A percentile compares a stretch with the other conserved stretches of the same genome.
Conservation (phyloP, 202 grass and related monocot genomes). For the Schoenoplectus triqueter region DNA sequence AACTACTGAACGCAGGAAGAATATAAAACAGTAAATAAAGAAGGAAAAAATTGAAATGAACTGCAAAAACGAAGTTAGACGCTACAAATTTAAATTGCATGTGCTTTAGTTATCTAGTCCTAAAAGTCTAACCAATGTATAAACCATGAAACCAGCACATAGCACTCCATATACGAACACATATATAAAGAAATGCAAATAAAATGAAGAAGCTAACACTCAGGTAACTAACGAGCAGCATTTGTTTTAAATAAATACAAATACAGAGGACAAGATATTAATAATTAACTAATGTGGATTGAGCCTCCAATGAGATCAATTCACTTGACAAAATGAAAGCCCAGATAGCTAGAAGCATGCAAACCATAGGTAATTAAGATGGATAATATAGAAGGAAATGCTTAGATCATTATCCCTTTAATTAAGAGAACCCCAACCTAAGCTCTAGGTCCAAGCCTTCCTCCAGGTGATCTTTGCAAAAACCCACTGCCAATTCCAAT, state of each 20-base stretch:
- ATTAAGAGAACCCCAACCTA: slow-evolving; percentile 61
- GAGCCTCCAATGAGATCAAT: slow-evolving; percentile 16
- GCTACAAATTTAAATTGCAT: background rate
- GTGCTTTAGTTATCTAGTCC: background rate
- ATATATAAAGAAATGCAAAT: background rate
- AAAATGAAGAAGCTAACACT: background rate
- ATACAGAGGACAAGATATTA: slow-evolving; percentile 18
- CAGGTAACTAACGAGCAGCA: background rate
- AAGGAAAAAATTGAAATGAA: background rate
- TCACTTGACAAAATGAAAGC: background rate
- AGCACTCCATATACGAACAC: background rate
- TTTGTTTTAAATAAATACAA: background rate
- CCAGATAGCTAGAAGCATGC: background rate
- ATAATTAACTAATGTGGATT: background rate
- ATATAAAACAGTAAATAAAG: slow-evolving; percentile 1
- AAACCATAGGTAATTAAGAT: background rate
- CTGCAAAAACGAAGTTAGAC: background rate
- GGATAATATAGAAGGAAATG: background rate
- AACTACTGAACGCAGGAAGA: background rate
- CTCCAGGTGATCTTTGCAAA: slow-evolving; percentile 33
- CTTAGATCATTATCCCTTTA: slow-evolving; percentile 13
- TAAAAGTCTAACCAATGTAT: background rate
- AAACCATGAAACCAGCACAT: background rate
- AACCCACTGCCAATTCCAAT: slow-evolving; percentile 44
- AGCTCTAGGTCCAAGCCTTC: slow-evolving; percentile 78